Percentiles rank a stretch among this genome's conserved stretches.
These are phyloP conservation scores for Pharus latifolius DNA, from an alignment of 176 grass and related monocot species.

Conservation along the genomic window DNA sequence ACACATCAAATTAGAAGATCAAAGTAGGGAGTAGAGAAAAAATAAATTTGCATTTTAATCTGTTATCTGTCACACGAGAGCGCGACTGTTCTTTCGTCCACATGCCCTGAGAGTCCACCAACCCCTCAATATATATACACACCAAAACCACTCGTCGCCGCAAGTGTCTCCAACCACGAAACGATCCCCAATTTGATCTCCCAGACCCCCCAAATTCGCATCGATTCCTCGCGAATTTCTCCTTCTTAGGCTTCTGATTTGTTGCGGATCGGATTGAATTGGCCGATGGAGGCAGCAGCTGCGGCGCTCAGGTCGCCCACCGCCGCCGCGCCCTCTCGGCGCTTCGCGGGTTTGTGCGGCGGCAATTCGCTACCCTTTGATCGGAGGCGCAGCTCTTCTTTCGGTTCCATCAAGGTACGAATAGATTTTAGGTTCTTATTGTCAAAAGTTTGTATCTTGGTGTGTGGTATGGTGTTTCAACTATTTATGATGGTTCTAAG, in stretches of 20 bases:
- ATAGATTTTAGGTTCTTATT: neutral
- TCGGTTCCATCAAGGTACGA: slow-evolving; percentile 54
- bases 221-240: neutral
- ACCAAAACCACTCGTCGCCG: too few species aligned
- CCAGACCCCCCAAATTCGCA: neutral
- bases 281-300: slow-evolving; percentile 39
- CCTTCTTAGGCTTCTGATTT: neutral
- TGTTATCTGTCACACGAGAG: too few species aligned
- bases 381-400: slow-evolving; percentile 10
- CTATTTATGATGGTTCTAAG: neutral
- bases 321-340: slow-evolving; percentile 24
- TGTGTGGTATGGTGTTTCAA: neutral
- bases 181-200: slow-evolving; percentile 10
- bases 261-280: neutral
- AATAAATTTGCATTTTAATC: neutral
- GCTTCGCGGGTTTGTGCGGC: neutral
- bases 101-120: too few species aligned
- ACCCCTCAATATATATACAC: too few species aligned
- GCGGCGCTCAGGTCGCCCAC: slow-evolving; percentile 52
- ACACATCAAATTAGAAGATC: too few species aligned
- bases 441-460: neutral
- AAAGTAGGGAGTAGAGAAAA: too few species aligned
- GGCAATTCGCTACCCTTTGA: slow-evolving; percentile 27
- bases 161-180: neutral
- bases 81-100: neutral